A percentile compares a stretch with the other conserved stretches of the same genome.
phyloP scores from a whole-genome alignment of 148 eudicot species.

The Nyssa sinensis region DNA sequence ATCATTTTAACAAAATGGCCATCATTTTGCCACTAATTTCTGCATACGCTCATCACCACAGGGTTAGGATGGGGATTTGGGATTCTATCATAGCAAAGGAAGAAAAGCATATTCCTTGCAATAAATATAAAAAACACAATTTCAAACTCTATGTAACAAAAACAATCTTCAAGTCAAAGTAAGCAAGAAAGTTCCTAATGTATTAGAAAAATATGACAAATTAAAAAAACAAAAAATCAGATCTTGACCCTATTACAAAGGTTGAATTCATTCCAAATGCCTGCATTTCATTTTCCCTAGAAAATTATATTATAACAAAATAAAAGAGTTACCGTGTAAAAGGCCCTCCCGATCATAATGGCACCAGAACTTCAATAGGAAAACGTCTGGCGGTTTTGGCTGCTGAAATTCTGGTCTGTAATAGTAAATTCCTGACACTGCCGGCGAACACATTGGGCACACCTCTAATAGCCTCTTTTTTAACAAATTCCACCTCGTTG shows the following conservation, averaged over 20 bases:
- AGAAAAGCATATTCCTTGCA: slow-evolving; percentile 13
- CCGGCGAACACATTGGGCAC: slow-evolving; percentile 26
- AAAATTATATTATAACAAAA: background rate
- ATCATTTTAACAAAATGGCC: background rate
- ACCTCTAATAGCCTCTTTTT: slow-evolving; percentile 27
- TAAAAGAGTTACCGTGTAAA: slow-evolving; percentile 26
- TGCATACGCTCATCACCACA: background rate
- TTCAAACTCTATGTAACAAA: background rate
- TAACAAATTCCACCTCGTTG: slow-evolving; percentile 28
- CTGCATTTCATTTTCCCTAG: background rate
- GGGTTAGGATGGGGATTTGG: background rate
- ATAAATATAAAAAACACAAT: background rate
- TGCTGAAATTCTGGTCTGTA: slow-evolving; percentile 35
- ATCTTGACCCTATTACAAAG: background rate
- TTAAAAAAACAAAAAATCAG: background rate
- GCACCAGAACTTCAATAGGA: slow-evolving; percentile 33
- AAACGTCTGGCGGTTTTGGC: slow-evolving; percentile 28
- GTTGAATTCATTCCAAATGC: background rate
- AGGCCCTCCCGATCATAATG: slow-evolving; percentile 24
- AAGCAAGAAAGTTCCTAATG: background rate
- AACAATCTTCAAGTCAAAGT: slow-evolving; percentile 6
- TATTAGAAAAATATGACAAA: background rate
- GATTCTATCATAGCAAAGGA: background rate
- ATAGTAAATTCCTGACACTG: slow-evolving; percentile 26
- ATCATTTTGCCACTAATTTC: background rate